Evolutionary conservation across 805 yeast genomes (phyloP), one percentile per base, ranked within the genome.

Genomic region (Nakazawaea ambrosiae): DNA sequence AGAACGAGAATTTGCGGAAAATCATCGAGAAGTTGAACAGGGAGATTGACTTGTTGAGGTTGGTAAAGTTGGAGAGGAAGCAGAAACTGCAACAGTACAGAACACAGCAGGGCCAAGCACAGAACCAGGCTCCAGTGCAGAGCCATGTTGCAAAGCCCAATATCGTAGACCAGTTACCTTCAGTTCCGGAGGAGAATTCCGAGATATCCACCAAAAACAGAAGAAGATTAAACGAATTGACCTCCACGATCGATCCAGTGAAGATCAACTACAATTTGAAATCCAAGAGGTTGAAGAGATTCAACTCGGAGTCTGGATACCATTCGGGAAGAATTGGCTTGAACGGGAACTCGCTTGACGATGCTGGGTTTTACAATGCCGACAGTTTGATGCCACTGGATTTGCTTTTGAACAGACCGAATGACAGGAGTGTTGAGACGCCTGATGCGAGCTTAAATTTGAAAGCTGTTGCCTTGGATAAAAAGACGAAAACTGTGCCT

Each of bases 1-100:
- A 67, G 48, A 67, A 67, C 45, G 64, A 59, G 36, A 66, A 65
- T 42, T 49, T 67, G 41, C 64, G 65, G 43, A 63, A 59, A 33
- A 63, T 67, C 3, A 51, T 67, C 6, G 52, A 51, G 3, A 63
- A 66, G 42, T 45, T 67, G 20, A 63, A 64, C 42, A 48, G 50
- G 34, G 73, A 67, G 45, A 65, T 67, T 27, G 60, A 51, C 25
- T 48, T 48, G 27, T 43, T 61, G 37, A 49, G 51, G 36, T 27
- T 56, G 33, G 43, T 45, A 18, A 55, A 50, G 34, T 39, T 37
- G 23, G 55, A 51, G 17, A 38, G 27, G 14, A 38, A 38, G 18
- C 11, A 49, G 31, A 71, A 67, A 43, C 63, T 65, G 28, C 58
- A 49, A 22, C 49, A 46, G 31, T 40, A 60, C 36, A 49, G 50